Base-by-base conservation (phyloP, 2,329 filamentous ascomycete genomes). In the Cladosporium sp. region DNA sequence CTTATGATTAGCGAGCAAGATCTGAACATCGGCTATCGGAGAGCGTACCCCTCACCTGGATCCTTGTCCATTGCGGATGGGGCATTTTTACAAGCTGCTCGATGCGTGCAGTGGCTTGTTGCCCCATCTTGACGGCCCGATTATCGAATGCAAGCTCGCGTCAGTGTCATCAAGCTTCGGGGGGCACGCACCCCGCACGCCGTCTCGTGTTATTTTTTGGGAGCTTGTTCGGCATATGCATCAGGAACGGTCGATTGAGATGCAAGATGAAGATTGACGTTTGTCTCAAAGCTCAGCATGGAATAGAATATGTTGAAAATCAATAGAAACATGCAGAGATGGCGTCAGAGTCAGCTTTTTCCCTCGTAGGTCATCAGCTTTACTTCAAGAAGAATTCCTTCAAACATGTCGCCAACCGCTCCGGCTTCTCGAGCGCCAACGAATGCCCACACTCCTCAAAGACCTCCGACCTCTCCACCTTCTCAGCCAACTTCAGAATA, bases 391-490 rank as follows among this genome's bases (percentile, higher is more conserved):
- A 60, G 44, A 66, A 65, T 42, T 61, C 60, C 18, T 46, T 60
- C 58, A 66, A 50, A 38, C 57, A 58, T 42, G 53, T 53, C 35
- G 62, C 64, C 54, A 67, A 49, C 43, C 63, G 55, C 46, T 63
- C 62, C 42, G 65, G 63, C 56, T 66, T 58, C 67, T 72, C 66
- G 51, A 68, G 52, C 13, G 66, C 66, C 14, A 68, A 48, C 51
- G 60, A 64, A 49, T 68, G 67, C 5, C 66, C 66, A 52, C 67
- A 69, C 56, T 68, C 62, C 43, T 68, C 64, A 38, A 66, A 68
- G 2, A 70, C 57, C 52, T 67, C 63, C 41, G 59, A 63, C 48
- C 60, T 61, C 19, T 61, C 54, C 8, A 68, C 63, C 10, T 62
- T 58, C 14, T 62, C 58, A 2, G 63, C 66, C 38, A 66, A 63